These are phyloP conservation scores for Penicillium sp. DNA, from an alignment of 2,329 filamentous ascomycete species.

Conservation along the genomic window DNA sequence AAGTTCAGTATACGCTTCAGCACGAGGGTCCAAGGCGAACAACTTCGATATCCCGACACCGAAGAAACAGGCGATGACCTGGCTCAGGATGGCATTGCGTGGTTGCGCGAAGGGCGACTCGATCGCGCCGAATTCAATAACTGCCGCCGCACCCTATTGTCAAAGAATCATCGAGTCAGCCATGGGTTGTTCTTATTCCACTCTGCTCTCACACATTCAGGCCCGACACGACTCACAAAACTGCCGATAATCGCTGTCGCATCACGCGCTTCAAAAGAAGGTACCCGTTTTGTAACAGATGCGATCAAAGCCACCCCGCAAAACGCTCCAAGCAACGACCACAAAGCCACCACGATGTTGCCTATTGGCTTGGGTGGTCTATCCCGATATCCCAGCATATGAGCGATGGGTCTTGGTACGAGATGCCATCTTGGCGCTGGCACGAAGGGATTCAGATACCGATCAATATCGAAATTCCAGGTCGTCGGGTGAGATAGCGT, in stretches of 20 bases:
- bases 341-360: slow-evolving; percentile 52
- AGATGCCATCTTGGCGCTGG: slow-evolving; percentile 56
- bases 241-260: slow-evolving; percentile 59
- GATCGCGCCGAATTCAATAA: slow-evolving; percentile 65
- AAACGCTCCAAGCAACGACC: slow-evolving; percentile 59
- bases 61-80: slow-evolving; percentile 53
- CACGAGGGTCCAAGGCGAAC: slow-evolving; percentile 47
- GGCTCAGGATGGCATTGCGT: slow-evolving; percentile 60
- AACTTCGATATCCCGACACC: slow-evolving; percentile 58
- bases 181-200: not conserved
- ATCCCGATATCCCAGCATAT: slow-evolving; percentile 58
- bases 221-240: slow-evolving; percentile 48
- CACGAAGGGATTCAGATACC: slow-evolving; percentile 61
- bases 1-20: slow-evolving; percentile 52
- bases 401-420: slow-evolving; percentile 58
- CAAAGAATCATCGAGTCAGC: not conserved
- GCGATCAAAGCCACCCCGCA: slow-evolving; percentile 53
- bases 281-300: slow-evolving; percentile 48
- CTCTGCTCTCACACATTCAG: not conserved
- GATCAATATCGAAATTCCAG: slow-evolving; percentile 64
- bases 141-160: slow-evolving; percentile 59
- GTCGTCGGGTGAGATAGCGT: slow-evolving; percentile 19
- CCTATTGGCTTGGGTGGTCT: slow-evolving; percentile 39
- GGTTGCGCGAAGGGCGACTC: slow-evolving; percentile 66
- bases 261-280: slow-evolving; percentile 45